Conservation (phyloP, 2,329 filamentous ascomycete genomes). For the Fusarium tjaetaba region DNA sequence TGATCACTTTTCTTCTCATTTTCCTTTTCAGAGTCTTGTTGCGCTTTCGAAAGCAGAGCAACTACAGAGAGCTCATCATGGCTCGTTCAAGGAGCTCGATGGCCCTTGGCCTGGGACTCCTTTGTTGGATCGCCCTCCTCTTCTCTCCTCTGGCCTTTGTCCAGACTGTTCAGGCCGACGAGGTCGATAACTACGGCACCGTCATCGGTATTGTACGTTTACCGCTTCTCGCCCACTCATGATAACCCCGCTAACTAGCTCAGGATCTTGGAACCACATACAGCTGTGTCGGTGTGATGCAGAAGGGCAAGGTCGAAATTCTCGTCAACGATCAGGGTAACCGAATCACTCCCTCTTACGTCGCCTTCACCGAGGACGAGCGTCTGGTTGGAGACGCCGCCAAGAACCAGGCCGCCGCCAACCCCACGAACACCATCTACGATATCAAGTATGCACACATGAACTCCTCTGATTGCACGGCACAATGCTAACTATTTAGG, state of each 20-base stretch:
- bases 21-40: conserved; percentile 35
- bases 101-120: conserved; percentile 84
- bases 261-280: conserved; percentile 88
- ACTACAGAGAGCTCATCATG: conserved; percentile 51
- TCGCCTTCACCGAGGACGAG: conserved; percentile 97
- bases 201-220: conserved; percentile 87
- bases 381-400: conserved; percentile 96
- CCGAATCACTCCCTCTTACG: conserved; percentile 94
- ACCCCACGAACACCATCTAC: conserved; percentile 80
- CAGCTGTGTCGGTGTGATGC: conserved; percentile 94
- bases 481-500: conserved; percentile 55
- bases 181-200: conserved; percentile 82
- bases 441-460: conserved; percentile 81
- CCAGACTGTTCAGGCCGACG: conserved; percentile 77
- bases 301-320: conserved; percentile 94
- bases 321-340: conserved; percentile 97
- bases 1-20: conserved; percentile 40
- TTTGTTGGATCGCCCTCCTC: conserved; percentile 91
- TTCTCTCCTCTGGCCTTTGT: conserved; percentile 89
- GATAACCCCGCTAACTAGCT: conserved; percentile 25
- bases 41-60: conserved; percentile 33
- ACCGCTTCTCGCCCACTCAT: neutral
- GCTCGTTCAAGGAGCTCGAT: conserved; percentile 72
- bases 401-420: conserved; percentile 91
- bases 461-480: neutral